Percentiles rank a stretch among this genome's conserved stretches.
Evolutionary conservation across 1,284 basidiomycete genomes (phyloP).

Genomic region (Pholiota adiposa): DNA sequence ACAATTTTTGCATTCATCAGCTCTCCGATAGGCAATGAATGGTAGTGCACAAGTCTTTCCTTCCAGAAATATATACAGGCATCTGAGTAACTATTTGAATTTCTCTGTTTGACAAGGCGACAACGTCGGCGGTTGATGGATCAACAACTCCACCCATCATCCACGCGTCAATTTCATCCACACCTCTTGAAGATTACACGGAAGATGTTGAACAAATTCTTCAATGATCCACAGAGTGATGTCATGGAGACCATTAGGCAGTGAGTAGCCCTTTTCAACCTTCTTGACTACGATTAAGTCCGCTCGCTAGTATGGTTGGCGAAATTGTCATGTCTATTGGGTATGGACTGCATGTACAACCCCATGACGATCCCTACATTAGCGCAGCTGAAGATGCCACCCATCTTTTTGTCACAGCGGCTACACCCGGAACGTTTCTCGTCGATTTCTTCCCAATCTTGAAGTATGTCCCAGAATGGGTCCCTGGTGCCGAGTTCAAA

Average conservation of each 20-base stretch:
- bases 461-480: constrained; percentile 38
- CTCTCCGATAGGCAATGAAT: not conserved
- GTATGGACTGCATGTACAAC: constrained; percentile 28
- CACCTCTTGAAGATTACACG: constrained; percentile 12
- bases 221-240: constrained; percentile 15
- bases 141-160: constrained; percentile 16
- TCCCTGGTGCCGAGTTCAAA: too few species aligned
- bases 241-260: constrained; percentile 16
- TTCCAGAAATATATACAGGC: too few species aligned
- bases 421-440: constrained; percentile 34
- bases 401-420: constrained; percentile 29
- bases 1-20: too few species aligned
- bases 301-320: too few species aligned
- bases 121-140: constrained; percentile 13
- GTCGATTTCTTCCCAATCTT: constrained; percentile 35
- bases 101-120: too few species aligned
- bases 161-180: constrained; percentile 11
- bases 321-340: constrained; percentile 26
- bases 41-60: too few species aligned
- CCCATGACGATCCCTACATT: constrained; percentile 25
- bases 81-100: too few species aligned
- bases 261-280: constrained; percentile 20
- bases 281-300: too few species aligned
- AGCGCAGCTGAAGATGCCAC: constrained; percentile 30
- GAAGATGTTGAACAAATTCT: constrained; percentile 15